These are phyloP conservation scores for Cryptosporidium tyzzeri DNA, from an alignment of 169 alveolate genomes.

Conservation along the genomic window DNA sequence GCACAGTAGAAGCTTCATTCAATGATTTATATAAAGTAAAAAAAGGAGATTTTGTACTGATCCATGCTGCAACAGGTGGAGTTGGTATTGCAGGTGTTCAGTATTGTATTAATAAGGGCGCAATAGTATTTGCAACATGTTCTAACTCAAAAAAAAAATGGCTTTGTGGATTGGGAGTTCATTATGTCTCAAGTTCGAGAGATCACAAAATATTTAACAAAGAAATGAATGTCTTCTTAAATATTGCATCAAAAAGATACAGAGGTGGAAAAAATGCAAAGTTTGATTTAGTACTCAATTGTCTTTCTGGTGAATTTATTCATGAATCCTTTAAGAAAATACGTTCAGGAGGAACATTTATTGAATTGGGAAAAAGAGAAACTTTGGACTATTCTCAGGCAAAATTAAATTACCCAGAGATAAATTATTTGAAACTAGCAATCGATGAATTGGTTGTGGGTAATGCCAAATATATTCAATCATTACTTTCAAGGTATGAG, in stretches of 20 bases:
- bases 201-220: slow-evolving; percentile 30
- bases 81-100: slow-evolving; percentile 77
- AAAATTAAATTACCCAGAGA: slow-evolving; percentile 10
- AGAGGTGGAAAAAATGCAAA: slow-evolving; percentile 9
- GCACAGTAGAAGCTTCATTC: slow-evolving; percentile 74
- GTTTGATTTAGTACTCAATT: slow-evolving; percentile 76
- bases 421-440: slow-evolving; percentile 31
- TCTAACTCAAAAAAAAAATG: slow-evolving; percentile 46
- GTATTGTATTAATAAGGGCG: slow-evolving; percentile 74
- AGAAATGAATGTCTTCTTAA: slow-evolving; percentile 20
- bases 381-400: slow-evolving; percentile 1
- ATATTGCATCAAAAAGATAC: slow-evolving; percentile 47
- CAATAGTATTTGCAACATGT: slow-evolving; percentile 75
- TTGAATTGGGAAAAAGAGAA: slow-evolving; percentile 71
- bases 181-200: slow-evolving; percentile 71
- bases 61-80: slow-evolving; percentile 80
- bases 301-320: slow-evolving; percentile 76
- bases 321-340: slow-evolving; percentile 59
- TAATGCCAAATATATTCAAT: slow-evolving; percentile 30
- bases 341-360: slow-evolving; percentile 63
- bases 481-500: slow-evolving; percentile 32
- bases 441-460: slow-evolving; percentile 48
- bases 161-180: slow-evolving; percentile 74
- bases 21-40: slow-evolving; percentile 81
- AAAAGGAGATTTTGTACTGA: slow-evolving; percentile 74